Base-by-base conservation (phyloP, 768 basidiomycete species). In the Pholiota conissans region DNA sequence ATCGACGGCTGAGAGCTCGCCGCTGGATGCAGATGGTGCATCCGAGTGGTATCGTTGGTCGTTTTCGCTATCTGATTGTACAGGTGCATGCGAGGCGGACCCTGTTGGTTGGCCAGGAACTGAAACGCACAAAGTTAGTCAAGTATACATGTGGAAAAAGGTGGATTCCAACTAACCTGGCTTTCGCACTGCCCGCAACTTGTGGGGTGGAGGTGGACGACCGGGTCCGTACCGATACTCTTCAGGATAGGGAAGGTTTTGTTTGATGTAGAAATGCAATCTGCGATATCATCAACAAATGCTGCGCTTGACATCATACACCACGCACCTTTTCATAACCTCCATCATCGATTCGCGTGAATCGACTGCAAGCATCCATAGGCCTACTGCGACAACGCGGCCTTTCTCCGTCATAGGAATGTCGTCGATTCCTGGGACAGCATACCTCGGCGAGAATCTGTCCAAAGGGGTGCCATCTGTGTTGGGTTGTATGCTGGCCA, bases 291-390 rank as follows among this genome's bases (percentile, higher is more conserved):
- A 61, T 16, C 22, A 7, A 53, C 37, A 13, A 35, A 42, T 29
- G 56, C 37, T 27, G 35, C 29, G 16, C 28, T 28, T 39, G 56
- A 40, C 35, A 20, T 49, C 24, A 37, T 24, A 24, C 42, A 30
- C 27, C 37, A 71, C 78, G 49, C 60, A 87, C 89, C 88, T 81
- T 66, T 80, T 73, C 74, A 91, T 81, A 46, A 90, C 87, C 56
- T 89, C 84, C 49, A 82, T 81, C 73, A 93, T 78, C 22, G 86
- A 82, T 67, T 91, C 89, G 37, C 89, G 79, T 18, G 84, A 81
- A 47, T 86, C 85, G 6, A 84, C 83, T 7, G 84, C 78, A 64
- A 85, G 84, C 71, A 86, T 88, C 91, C 91, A 93, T 9, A 93
- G 72, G 14, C 89, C 89, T 57, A 90, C 80, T 1, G 83, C 87